phyloP scores from a whole-genome alignment of 352 stramenopile genomes.

The Peronospora destructor region DNA sequence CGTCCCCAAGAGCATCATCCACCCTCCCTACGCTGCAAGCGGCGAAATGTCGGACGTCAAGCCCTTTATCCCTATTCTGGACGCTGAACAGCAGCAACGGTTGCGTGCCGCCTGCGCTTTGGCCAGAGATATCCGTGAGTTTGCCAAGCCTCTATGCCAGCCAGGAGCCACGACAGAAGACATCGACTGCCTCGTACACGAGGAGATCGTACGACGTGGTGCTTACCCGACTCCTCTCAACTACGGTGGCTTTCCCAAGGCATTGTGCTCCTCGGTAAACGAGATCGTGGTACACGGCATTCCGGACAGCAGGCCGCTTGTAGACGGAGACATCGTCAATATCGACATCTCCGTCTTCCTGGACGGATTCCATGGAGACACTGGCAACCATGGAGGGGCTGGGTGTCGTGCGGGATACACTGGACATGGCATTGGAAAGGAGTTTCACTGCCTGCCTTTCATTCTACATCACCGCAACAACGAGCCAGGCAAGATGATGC shows the following conservation, averaged over 20 bases:
- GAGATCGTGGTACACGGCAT: constrained; percentile 97
- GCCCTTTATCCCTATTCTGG: constrained; percentile 73
- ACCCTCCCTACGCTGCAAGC: constrained; percentile 54
- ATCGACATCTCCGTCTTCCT: constrained; percentile 94
- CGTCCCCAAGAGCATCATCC: constrained; percentile 49
- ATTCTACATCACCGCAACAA: constrained; percentile 89
- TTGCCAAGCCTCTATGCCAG: constrained; percentile 63
- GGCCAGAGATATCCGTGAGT: constrained; percentile 73
- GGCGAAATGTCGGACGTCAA: constrained; percentile 62
- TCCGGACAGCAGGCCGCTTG: constrained; percentile 85
- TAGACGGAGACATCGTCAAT: constrained; percentile 94
- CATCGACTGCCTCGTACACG: constrained; percentile 90
- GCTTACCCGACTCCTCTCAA: constrained; percentile 91
- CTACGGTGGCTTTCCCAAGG: constrained; percentile 92
- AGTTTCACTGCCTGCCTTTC: constrained; percentile 94
- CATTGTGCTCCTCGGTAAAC: constrained; percentile 94
- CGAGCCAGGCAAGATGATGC: constrained; percentile 70
- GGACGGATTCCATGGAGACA: constrained; percentile 91
- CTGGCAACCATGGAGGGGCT: constrained; percentile 76
- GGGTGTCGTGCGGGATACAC: constrained; percentile 89
- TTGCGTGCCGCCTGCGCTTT: constrained; percentile 67
- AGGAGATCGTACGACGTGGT: constrained; percentile 77
- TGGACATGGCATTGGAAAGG: constrained; percentile 93
- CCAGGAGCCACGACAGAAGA: constrained; percentile 89
- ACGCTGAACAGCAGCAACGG: constrained; percentile 51